A percentile compares a stretch with the other conserved stretches of the same genome.
These are phyloP conservation scores for Verticillium alfalfae DNA, from an alignment of 2,329 filamentous ascomycete species.

Conservation along the genomic window DNA sequence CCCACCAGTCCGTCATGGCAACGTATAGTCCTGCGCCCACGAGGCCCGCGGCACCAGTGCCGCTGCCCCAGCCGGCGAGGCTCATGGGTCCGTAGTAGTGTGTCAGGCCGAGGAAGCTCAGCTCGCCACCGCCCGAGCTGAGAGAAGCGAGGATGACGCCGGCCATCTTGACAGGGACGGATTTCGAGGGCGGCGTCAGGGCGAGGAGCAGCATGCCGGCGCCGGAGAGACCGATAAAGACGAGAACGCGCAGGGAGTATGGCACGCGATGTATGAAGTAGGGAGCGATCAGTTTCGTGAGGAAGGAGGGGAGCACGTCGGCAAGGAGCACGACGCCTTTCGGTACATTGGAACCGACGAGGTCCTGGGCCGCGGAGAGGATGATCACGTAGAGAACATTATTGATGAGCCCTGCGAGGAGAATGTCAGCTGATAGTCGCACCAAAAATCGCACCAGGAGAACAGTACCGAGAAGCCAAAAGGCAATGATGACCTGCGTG, in stretches of 20 bases:
- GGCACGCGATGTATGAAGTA: slow-evolving; percentile 90
- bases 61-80: slow-evolving; percentile 86
- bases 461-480: slow-evolving; percentile 82
- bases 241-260: slow-evolving; percentile 67
- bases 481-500: slow-evolving; percentile 68
- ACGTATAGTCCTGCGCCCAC: slow-evolving; percentile 86
- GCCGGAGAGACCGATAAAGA: slow-evolving; percentile 72
- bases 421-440: neutral
- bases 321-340: slow-evolving; percentile 91
- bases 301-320: slow-evolving; percentile 85
- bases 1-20: slow-evolving; percentile 73
- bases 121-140: slow-evolving; percentile 79
- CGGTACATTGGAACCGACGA: slow-evolving; percentile 83
- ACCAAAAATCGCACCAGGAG: neutral
- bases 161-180: slow-evolving; percentile 69
- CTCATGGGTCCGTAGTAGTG: slow-evolving; percentile 89
- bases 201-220: slow-evolving; percentile 86
- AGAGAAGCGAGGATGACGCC: slow-evolving; percentile 83
- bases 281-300: slow-evolving; percentile 81
- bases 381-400: slow-evolving; percentile 98
- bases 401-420: slow-evolving; percentile 73
- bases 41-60: slow-evolving; percentile 83
- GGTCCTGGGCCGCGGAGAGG: slow-evolving; percentile 88
- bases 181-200: slow-evolving; percentile 60
- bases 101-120: slow-evolving; percentile 85